Evolutionary conservation across 179 eudicot species (phyloP).

Genomic region (Silene vulgaris): DNA sequence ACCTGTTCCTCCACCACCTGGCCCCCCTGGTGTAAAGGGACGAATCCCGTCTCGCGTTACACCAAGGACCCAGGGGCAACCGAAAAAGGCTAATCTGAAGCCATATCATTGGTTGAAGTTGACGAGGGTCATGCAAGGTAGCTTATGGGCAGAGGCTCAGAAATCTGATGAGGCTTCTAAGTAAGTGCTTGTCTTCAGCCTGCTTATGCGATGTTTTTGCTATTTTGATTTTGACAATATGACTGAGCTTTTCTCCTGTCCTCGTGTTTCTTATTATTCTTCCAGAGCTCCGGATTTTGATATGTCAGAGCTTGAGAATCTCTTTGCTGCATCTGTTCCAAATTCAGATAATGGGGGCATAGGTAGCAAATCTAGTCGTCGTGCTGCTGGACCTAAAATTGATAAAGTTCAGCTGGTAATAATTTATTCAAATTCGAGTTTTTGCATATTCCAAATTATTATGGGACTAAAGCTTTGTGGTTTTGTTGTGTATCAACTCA

Average conservation of each 20-base stretch:
- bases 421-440: neutral
- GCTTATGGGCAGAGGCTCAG: conserved; percentile 90
- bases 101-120: conserved; percentile 88
- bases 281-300: conserved; percentile 79
- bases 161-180: conserved; percentile 75
- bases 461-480: neutral
- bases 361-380: conserved; percentile 49
- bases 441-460: neutral
- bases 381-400: conserved; percentile 52
- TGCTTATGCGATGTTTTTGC: neutral
- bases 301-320: conserved; percentile 75
- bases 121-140: conserved; percentile 78
- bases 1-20: conserved; percentile 62
- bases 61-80: conserved; percentile 40
- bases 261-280: conserved; percentile 14
- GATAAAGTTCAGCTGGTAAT: conserved; percentile 82
- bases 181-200: conserved; percentile 30
- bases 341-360: conserved; percentile 42
- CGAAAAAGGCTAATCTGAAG: conserved; percentile 54
- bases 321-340: conserved; percentile 62
- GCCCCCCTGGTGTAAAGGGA: conserved; percentile 54
- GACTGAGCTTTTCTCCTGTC: conserved; percentile 6
- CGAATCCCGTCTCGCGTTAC: conserved; percentile 37
- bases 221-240: conserved; percentile 3
- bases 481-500: neutral